phyloP scores from a whole-genome alignment of 176 grass and related monocot genomes.

The Dactylis glomerata region DNA sequence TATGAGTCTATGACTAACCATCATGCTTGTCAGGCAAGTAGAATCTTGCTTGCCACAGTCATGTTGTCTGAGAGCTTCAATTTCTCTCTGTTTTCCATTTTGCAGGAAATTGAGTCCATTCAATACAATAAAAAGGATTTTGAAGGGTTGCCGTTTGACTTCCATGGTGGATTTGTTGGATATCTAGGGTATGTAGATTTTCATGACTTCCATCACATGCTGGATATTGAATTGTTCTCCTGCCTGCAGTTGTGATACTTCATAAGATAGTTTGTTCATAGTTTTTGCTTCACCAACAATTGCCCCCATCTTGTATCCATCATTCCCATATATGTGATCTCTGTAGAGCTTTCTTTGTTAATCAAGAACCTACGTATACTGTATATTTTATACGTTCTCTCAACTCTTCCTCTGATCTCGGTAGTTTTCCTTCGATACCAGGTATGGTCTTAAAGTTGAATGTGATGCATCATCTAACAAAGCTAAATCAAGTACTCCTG shows the following conservation, averaged over 20 bases:
- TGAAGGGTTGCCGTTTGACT: constrained; percentile 89
- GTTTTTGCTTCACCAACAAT: background rate
- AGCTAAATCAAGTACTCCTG: constrained; percentile 78
- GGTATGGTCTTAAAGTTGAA: constrained; percentile 95
- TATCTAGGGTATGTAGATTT: constrained; percentile 73
- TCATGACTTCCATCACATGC: background rate
- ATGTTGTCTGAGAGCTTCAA: background rate
- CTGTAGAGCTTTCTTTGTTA: background rate
- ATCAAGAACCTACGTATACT: background rate
- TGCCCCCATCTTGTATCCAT: background rate
- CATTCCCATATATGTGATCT: background rate
- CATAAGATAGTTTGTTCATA: background rate
- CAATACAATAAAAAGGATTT: constrained; percentile 73
- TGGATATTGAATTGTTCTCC: background rate
- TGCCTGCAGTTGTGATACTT: constrained; percentile 11
- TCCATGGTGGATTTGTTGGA: constrained; percentile 90
- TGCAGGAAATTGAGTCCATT: constrained; percentile 82
- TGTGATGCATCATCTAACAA: constrained; percentile 79
- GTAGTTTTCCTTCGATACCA: constrained; percentile 33
- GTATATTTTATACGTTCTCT: background rate
- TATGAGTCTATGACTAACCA: background rate
- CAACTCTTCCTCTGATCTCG: background rate
- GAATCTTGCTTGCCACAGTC: background rate
- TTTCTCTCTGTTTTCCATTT: constrained; percentile 11
- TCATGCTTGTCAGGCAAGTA: constrained; percentile 5